These are phyloP conservation scores for Onygenales sp. DNA, from an alignment of 2,329 filamentous ascomycete species.

Conservation along the genomic window DNA sequence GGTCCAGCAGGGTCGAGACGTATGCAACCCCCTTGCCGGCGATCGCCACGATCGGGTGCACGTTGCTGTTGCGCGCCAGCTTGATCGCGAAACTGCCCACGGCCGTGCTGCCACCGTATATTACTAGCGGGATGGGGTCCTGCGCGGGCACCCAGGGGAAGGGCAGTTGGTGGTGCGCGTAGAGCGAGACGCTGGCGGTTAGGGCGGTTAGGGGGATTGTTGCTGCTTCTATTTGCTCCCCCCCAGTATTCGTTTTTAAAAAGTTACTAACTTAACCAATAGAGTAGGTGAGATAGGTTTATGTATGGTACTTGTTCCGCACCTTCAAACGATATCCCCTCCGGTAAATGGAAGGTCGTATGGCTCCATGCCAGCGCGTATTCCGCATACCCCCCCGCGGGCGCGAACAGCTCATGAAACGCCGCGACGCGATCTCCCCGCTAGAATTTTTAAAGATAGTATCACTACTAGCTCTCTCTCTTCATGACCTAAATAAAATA, in stretches of 20 bases:
- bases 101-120: constrained; percentile 43
- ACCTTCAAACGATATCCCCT: constrained; percentile 44
- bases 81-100: constrained; percentile 53
- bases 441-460: constrained; percentile 16
- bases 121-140: constrained; percentile 30
- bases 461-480: background rate
- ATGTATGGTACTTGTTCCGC: background rate
- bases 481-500: background rate
- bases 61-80: constrained; percentile 44
- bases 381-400: constrained; percentile 46
- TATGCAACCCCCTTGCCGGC: constrained; percentile 44
- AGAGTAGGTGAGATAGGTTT: background rate
- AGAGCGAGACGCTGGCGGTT: constrained; percentile 45
- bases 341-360: constrained; percentile 47
- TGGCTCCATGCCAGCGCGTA: constrained; percentile 45
- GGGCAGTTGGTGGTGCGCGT: constrained; percentile 38
- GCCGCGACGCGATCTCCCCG: constrained; percentile 45
- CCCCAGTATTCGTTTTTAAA: background rate
- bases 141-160: constrained; percentile 37
- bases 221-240: constrained; percentile 36
- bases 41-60: constrained; percentile 53
- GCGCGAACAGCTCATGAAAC: constrained; percentile 39
- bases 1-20: constrained; percentile 45
- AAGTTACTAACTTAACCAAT: background rate
- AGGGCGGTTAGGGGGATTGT: constrained; percentile 48